phyloP scores from a whole-genome alignment of 225 moss, liverwort and hornwort genomes.

The Bryoerythrophyllum caledonicum region DNA sequence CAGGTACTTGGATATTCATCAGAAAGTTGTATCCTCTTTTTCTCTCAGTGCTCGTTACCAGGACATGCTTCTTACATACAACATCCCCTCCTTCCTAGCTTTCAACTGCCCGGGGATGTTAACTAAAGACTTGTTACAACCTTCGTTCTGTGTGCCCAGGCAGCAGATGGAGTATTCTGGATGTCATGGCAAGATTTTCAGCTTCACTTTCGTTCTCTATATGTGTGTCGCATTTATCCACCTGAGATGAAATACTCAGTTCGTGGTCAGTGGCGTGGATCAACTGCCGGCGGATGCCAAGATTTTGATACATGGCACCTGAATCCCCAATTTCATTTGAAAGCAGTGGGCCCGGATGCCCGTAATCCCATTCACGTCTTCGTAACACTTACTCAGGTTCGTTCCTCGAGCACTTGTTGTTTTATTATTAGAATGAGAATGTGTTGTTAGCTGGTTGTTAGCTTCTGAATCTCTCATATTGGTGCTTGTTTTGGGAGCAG shows the following conservation, averaged over 20 bases:
- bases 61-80: background rate
- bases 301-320: conserved; percentile 97
- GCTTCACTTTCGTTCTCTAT: conserved; percentile 94
- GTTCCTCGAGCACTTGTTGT: background rate
- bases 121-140: conserved; percentile 2
- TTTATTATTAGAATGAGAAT: background rate
- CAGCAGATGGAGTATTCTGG: conserved; percentile 97
- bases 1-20: conserved; percentile 56
- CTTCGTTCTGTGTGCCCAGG: conserved; percentile 44
- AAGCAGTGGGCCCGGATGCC: conserved; percentile 92
- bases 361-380: conserved; percentile 96
- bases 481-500: conserved; percentile 41
- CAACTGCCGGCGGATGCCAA: conserved; percentile 97
- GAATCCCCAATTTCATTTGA: conserved; percentile 94
- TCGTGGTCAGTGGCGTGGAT: conserved; percentile 92
- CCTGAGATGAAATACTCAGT: conserved; percentile 98
- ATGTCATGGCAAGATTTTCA: conserved; percentile 99
- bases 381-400: conserved; percentile 96
- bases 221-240: conserved; percentile 98
- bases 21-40: background rate
- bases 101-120: background rate
- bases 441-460: background rate
- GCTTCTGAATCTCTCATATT: background rate
- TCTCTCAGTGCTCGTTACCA: background rate
- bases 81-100: background rate